Percentiles rank a stretch among this genome's conserved stretches.
Evolutionary conservation across 2,329 filamentous ascomycete species (phyloP).

Genomic region (Hypoxylon sp.): DNA sequence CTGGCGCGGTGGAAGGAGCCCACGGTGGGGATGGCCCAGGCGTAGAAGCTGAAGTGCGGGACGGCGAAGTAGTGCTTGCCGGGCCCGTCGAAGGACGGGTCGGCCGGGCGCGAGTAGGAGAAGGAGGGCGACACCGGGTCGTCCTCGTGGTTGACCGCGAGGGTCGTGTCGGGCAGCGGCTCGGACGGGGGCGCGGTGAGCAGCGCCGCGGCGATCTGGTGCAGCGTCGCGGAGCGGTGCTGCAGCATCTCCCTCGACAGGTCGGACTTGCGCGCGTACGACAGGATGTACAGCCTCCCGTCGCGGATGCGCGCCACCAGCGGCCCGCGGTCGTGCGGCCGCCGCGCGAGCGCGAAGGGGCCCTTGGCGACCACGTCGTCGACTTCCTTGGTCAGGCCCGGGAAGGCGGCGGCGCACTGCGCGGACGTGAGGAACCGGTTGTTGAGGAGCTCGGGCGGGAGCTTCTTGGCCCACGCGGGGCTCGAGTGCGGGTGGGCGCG

Average conservation of each 20-base stretch:
- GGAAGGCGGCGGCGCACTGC: constrained; percentile 61
- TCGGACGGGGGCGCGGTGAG: constrained; percentile 60
- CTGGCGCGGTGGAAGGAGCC: constrained; percentile 58
- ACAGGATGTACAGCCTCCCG: constrained; percentile 61
- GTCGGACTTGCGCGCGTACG: constrained; percentile 56
- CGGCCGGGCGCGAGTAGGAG: constrained; percentile 62
- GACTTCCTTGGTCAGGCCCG: constrained; percentile 61
- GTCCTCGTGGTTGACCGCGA: constrained; percentile 66
- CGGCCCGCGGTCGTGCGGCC: constrained; percentile 56
- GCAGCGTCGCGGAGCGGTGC: constrained; percentile 64
- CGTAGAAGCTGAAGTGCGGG: constrained; percentile 69
- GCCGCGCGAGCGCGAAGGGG: constrained; percentile 56
- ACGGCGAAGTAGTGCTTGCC: constrained; percentile 60
- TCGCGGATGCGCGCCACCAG: constrained; percentile 58
- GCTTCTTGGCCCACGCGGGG: constrained; percentile 11
- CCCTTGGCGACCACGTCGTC: constrained; percentile 60
- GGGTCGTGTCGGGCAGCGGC: constrained; percentile 62
- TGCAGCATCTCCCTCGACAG: constrained; percentile 60
- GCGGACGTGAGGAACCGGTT: constrained; percentile 57
- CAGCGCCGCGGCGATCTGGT: constrained; percentile 66
- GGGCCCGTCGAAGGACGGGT: constrained; percentile 50
- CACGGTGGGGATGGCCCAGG: constrained; percentile 65
- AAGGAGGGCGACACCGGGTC: constrained; percentile 59
- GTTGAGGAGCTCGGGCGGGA: constrained; percentile 45
- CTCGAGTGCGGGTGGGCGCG: constrained; percentile 7